Evolutionary conservation across 345 rosid genomes (phyloP).

Genomic region (Dimocarpus longan): DNA sequence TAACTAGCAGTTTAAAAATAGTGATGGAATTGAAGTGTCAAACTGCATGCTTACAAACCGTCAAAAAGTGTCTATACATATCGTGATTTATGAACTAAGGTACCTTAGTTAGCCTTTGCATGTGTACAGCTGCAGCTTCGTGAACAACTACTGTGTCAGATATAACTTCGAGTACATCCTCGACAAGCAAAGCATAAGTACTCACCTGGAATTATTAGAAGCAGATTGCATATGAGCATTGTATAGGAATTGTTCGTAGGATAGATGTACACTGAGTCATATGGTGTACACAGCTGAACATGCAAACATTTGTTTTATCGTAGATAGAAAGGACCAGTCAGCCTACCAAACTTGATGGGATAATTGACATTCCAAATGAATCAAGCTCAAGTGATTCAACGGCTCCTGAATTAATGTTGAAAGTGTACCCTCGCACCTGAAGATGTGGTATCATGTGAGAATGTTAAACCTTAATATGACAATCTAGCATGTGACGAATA

Average conservation of each 20-base stretch:
- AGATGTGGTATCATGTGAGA: slow-evolving; percentile 1
- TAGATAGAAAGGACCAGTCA: slow-evolving; percentile 2
- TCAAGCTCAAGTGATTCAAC: slow-evolving; percentile 85
- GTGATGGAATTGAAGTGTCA: not conserved
- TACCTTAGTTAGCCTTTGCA: slow-evolving; percentile 88
- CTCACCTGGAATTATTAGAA: slow-evolving; percentile 59
- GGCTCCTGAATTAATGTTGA: slow-evolving; percentile 75
- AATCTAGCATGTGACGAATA: slow-evolving; percentile 6
- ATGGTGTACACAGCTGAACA: not conserved
- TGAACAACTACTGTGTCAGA: slow-evolving; percentile 71
- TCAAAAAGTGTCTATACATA: not conserved
- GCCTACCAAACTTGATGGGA: slow-evolving; percentile 90
- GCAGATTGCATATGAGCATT: not conserved
- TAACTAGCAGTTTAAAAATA: slow-evolving; percentile 4
- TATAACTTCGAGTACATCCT: slow-evolving; percentile 75
- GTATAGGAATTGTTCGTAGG: not conserved
- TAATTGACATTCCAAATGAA: slow-evolving; percentile 81
- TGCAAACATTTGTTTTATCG: not conserved
- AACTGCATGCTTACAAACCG: not conserved
- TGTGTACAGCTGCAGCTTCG: slow-evolving; percentile 68
- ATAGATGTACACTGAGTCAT: not conserved
- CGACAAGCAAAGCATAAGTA: slow-evolving; percentile 72
- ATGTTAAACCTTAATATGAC: not conserved
- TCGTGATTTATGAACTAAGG: not conserved
- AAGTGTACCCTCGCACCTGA: slow-evolving; percentile 85